Base-by-base conservation (phyloP, 148 eudicot species). In the Vaccinium corymbosum region DNA sequence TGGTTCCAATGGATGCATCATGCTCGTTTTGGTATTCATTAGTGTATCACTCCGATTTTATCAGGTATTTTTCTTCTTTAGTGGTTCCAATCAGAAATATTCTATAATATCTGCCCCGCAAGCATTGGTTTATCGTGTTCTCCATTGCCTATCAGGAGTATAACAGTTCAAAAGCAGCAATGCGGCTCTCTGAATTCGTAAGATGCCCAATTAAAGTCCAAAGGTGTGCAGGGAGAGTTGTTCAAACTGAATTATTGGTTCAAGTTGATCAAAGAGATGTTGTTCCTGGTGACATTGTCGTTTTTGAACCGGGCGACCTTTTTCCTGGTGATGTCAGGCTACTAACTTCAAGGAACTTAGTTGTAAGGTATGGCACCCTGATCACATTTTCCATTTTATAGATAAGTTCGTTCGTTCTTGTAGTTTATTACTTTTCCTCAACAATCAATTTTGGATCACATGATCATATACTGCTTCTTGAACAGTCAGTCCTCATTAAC, bases 11-110 rank as follows among this genome's bases (percentile, higher is more conserved):
- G 92, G 92, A 77, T 90, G 87, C 78, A 85, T 90, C 84, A 88
- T 90, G 92, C 87, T 90, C 22, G 86, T 87, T 7, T 86, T 90
- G 78, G 92, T 90, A 72, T 84, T 89, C 57, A 86, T 89, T 68
- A 90, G 92, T 75, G 91, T 90, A 52, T 85, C 91, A 88, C 92
- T 90, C 64, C 86, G 92, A 71, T 90, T 90, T 80, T 89, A 90
- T 79, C 90, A 90, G 89, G 92, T 90, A 76, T 14, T 20, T 20
- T 61, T 17, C 51, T 15, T 9, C 55, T 35, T 52, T 57, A 82
- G 50, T 70, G 52, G 72, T 13, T 53, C 27, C 57, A 82, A 27
- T 82, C 11, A 19, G 27, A 66, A 51, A 46, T 20, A 22, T 61
- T 17, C 29, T 51, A 25, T 51, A 51, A 62, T 64, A 13, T 74